phyloP scores from a whole-genome alignment of 768 basidiomycete genomes.

The Leccinum ochraceum region DNA sequence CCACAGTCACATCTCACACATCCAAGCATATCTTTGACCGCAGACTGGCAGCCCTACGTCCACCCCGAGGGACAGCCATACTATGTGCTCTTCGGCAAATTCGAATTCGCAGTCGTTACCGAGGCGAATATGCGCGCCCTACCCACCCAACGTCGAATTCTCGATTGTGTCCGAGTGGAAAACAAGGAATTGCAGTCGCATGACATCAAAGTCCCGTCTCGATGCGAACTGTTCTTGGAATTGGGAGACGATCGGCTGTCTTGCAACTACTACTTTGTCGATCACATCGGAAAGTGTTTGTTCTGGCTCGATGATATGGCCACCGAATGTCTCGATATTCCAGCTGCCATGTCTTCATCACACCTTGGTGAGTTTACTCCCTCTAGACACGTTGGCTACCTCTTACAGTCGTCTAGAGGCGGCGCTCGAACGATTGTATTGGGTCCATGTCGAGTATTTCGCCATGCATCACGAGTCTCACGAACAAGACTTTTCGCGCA shows the following conservation, averaged over 20 bases:
- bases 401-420: conserved; percentile 36
- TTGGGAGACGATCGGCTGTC: conserved; percentile 36
- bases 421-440: conserved; percentile 53
- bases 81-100: conserved; percentile 32
- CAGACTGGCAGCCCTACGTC: conserved; percentile 44
- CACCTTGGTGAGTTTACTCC: conserved; percentile 52
- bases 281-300: conserved; percentile 45
- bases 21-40: background rate
- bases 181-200: conserved; percentile 33
- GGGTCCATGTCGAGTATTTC: conserved; percentile 64
- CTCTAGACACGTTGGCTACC: background rate
- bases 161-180: conserved; percentile 39
- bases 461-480: conserved; percentile 57
- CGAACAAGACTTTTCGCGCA: conserved; percentile 32
- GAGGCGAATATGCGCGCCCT: conserved; percentile 50
- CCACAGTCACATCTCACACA: conserved; percentile 20
- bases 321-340: conserved; percentile 46
- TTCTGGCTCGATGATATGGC: conserved; percentile 56
- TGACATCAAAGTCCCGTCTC: conserved; percentile 36
- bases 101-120: conserved; percentile 47
- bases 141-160: conserved; percentile 37
- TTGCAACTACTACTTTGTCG: conserved; percentile 60
- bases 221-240: conserved; percentile 56
- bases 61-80: conserved; percentile 68
- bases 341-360: conserved; percentile 45